Conservation (phyloP, 441 rosid genomes). For the Pelargonium myrrhifolium region DNA sequence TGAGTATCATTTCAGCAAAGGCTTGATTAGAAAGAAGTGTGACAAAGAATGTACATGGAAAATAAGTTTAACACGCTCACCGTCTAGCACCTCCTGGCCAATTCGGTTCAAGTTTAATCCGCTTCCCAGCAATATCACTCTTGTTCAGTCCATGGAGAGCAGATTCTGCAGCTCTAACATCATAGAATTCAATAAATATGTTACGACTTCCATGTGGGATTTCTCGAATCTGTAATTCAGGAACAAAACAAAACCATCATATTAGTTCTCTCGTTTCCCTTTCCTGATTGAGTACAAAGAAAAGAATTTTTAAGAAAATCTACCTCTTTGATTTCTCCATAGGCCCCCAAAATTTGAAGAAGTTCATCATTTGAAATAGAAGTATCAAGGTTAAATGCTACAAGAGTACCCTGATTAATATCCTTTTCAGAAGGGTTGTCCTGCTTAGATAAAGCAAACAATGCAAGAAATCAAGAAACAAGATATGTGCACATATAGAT, state of each 20-base stretch:
- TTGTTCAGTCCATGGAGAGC: constrained; percentile 38
- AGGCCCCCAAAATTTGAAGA: constrained; percentile 38
- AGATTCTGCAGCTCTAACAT: constrained; percentile 55
- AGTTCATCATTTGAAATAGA: constrained; percentile 51
- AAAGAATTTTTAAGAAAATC: constrained; percentile 12
- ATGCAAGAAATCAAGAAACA: constrained; percentile 4
- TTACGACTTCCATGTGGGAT: constrained; percentile 36
- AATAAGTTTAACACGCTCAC: constrained; percentile 22
- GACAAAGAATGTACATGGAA: constrained; percentile 2
- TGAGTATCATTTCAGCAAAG: constrained; percentile 6
- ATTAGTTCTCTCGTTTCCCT: not conserved
- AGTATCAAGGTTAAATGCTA: constrained; percentile 39
- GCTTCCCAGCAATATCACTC: constrained; percentile 44
- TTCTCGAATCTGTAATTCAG: constrained; percentile 39
- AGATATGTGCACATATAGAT: constrained; percentile 8
- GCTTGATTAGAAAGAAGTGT: constrained; percentile 3
- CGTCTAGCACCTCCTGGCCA: constrained; percentile 33
- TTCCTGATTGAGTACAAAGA: not conserved
- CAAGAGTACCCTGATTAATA: constrained; percentile 46
- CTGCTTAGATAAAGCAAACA: constrained; percentile 25
- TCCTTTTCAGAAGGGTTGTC: constrained; percentile 48
- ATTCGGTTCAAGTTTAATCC: constrained; percentile 42
- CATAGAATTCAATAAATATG: constrained; percentile 50
- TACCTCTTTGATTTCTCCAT: constrained; percentile 58
- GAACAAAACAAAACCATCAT: constrained; percentile 12